These are phyloP conservation scores for Biancaea sappan DNA, from an alignment of 306 rosid species.

Conservation along the genomic window DNA sequence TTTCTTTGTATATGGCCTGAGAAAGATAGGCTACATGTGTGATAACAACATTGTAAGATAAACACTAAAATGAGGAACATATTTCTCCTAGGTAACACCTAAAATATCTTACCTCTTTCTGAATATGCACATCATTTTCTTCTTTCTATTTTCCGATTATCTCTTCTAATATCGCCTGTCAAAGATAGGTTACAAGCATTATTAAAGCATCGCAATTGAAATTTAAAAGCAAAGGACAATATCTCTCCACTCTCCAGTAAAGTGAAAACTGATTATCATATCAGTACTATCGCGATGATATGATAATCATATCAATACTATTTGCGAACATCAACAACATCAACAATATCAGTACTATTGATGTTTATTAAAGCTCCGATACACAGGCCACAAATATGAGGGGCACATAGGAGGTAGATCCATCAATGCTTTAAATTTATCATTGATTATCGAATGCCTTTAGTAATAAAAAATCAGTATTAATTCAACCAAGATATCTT, in stretches of 20 bases:
- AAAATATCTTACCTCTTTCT: conserved; percentile 52
- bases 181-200: conserved; percentile 19
- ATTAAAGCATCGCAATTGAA: conserved; percentile 16
- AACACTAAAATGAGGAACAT: not conserved
- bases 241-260: too few species aligned
- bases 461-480: not conserved
- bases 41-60: conserved; percentile 5
- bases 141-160: conserved; percentile 42
- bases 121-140: conserved; percentile 45
- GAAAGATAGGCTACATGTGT: conserved; percentile 23
- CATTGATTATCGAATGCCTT: not conserved
- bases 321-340: too few species aligned
- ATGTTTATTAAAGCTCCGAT: too few species aligned
- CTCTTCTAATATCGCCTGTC: conserved; percentile 53
- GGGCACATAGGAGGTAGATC: too few species aligned
- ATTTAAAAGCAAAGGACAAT: too few species aligned
- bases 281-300: too few species aligned
- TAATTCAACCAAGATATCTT: conserved; percentile 10
- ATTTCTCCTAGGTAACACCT: conserved; percentile 24
- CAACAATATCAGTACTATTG: too few species aligned
- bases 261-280: too few species aligned
- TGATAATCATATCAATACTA: too few species aligned
- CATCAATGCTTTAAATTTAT: too few species aligned
- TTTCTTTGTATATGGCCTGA: conserved; percentile 42
- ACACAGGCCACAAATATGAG: too few species aligned